Conservation (phyloP, 2,329 filamentous ascomycete genomes). For the Whalleya microplaca region DNA sequence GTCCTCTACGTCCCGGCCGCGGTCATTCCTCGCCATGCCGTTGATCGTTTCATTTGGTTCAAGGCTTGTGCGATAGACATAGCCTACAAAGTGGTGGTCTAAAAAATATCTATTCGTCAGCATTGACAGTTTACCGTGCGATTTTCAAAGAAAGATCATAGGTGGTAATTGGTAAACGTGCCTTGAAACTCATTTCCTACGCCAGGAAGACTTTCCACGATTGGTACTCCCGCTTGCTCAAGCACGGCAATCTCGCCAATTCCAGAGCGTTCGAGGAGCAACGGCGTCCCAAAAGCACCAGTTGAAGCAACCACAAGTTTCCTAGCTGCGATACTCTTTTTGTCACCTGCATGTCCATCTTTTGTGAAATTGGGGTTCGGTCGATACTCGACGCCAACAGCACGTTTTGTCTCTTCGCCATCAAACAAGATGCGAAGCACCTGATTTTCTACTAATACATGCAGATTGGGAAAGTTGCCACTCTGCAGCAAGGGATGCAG, state of each 20-base stretch:
- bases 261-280: slow-evolving; percentile 54
- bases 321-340: slow-evolving; percentile 42
- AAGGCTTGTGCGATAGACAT: slow-evolving; percentile 53
- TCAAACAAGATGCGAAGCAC: slow-evolving; percentile 35
- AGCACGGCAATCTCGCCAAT: slow-evolving; percentile 49
- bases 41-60: slow-evolving; percentile 49
- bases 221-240: slow-evolving; percentile 33
- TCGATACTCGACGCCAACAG: background rate
- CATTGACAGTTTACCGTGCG: background rate
- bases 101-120: background rate
- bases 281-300: slow-evolving; percentile 46
- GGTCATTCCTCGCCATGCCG: slow-evolving; percentile 7
- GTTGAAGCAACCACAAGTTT: slow-evolving; percentile 47
- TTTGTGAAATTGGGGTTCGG: background rate
- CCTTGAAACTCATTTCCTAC: slow-evolving; percentile 51
- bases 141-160: background rate
- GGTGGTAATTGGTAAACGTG: background rate
- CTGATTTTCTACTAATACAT: slow-evolving; percentile 55
- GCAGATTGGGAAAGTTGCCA: slow-evolving; percentile 49
- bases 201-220: slow-evolving; percentile 45
- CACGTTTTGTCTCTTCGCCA: background rate
- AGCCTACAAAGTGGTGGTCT: slow-evolving; percentile 54
- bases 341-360: background rate
- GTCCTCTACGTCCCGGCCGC: slow-evolving; percentile 3
- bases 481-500: slow-evolving; percentile 53